Base-by-base conservation (phyloP, 2,329 filamentous ascomycete genomes). In the Trichoderma hamatum region DNA sequence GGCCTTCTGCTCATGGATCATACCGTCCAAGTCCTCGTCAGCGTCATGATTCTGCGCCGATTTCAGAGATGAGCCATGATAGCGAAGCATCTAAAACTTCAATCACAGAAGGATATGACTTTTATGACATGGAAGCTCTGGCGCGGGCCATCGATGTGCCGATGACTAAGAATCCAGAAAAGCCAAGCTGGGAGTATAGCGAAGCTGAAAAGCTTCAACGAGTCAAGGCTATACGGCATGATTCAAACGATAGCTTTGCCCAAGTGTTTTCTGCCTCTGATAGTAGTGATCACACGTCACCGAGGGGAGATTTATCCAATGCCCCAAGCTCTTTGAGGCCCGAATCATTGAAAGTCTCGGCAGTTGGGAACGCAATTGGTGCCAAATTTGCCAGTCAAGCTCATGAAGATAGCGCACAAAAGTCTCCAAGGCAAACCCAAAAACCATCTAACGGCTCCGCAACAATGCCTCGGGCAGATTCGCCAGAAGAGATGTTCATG, bases 31-130 rank as follows among this genome's bases (percentile, higher is more conserved):
- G 75, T 67, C 81, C 78, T 3, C 81, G 84, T 11, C 80, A 80
- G 66, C 82, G 85, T 30, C 81, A 84, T 13, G 82, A 86, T 73
- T 88, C 85, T 0, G 78, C 80, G 46, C 82, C 85, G 1, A 73
- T 86, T 30, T 88, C 86, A 2, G 79, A 82, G n/a, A 71, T 78
- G 24, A 87, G 85, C 73, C 82, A 85, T 36, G 82, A 83, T 51
- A 87, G 84, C 72, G 82, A 81, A 54, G 72, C 74, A 49, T 82
- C 83, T 6, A 82, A 84, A 26, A 72, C 79, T n/a, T 85, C 84
- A 14, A 85, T 81, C 73, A 86, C 84, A 1, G 88, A 89, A 72
- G 88, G 88, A 0, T 90, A 90, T 73, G 88, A 90, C 75, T 90
- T 90, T 73, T 90, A 90, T 74, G 88, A 88, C 73, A 79, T 87